Evolutionary conservation across 2,329 filamentous ascomycete species (phyloP).

Genomic region (Fusarium praegraminearum): DNA sequence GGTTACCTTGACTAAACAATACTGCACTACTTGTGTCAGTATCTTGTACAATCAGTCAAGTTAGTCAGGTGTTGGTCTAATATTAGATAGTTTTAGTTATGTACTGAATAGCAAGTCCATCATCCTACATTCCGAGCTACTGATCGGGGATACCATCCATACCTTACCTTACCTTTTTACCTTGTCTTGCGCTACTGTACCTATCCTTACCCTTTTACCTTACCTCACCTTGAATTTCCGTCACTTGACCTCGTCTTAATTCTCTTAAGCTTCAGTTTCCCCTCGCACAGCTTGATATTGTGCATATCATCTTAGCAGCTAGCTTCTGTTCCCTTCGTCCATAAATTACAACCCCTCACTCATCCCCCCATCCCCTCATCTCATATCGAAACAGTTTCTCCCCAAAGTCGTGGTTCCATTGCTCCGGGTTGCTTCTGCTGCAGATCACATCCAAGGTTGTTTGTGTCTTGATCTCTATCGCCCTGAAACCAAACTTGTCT

Average conservation of each 20-base stretch:
- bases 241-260: slow-evolving; percentile 26
- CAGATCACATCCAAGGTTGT: slow-evolving; percentile 33
- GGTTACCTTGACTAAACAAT: slow-evolving; percentile 10
- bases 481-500: not conserved
- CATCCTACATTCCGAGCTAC: slow-evolving; percentile 8
- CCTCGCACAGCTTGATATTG: slow-evolving; percentile 16
- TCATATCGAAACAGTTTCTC: slow-evolving; percentile 30
- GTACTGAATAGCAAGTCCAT: not conserved
- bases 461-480: slow-evolving; percentile 19
- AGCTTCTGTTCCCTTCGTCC: slow-evolving; percentile 32
- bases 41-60: not conserved
- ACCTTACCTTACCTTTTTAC: slow-evolving; percentile 1
- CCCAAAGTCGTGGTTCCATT: slow-evolving; percentile 43
- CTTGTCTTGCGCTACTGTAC: slow-evolving; percentile 6
- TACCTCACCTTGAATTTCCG: slow-evolving; percentile 23
- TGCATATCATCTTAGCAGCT: slow-evolving; percentile 5
- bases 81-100: not conserved
- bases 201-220: slow-evolving; percentile 21
- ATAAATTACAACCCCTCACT: slow-evolving; percentile 40
- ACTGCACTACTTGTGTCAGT: slow-evolving; percentile 1
- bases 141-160: not conserved
- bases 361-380: slow-evolving; percentile 25
- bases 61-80: slow-evolving; percentile 8
- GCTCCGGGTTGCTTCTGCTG: slow-evolving; percentile 35
- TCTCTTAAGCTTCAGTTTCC: slow-evolving; percentile 16